Conservation (phyloP, 2,329 filamentous ascomycete genomes). For the Diaporthe aspalathi region DNA sequence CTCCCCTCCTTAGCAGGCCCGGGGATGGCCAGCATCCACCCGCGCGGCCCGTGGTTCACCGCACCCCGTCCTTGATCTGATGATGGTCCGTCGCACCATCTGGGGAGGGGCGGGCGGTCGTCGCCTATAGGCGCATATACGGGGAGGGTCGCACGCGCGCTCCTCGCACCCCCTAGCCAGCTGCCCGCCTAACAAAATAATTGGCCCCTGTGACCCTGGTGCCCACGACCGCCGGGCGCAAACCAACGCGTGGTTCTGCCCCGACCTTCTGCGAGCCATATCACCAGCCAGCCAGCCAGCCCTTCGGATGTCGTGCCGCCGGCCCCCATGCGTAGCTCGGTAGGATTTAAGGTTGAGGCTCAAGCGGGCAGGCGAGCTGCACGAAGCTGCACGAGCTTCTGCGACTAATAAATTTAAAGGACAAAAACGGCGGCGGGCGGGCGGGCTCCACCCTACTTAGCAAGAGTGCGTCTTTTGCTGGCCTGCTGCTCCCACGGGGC, state of each 20-base stretch:
- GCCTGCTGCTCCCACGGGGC: neutral
- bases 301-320: neutral
- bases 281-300: neutral
- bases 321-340: neutral
- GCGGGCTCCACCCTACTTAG: too few species aligned
- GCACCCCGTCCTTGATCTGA: conserved; percentile 4
- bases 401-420: too few species aligned
- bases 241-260: neutral
- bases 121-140: neutral
- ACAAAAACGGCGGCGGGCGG: too few species aligned
- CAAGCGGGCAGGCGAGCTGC: conserved; percentile 27
- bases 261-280: neutral
- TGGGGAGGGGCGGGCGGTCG: neutral
- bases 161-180: too few species aligned
- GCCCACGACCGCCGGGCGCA: neutral
- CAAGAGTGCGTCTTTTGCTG: too few species aligned
- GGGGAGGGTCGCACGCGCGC: neutral
- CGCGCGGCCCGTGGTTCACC: conserved; percentile 6
- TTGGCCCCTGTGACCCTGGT: too few species aligned
- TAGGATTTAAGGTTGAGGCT: conserved; percentile 31
- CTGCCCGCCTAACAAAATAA: too few species aligned
- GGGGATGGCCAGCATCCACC: neutral
- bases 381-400: neutral
- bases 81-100: neutral
- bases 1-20: neutral